phyloP scores from a whole-genome alignment of 1,139 yeast genomes.

The Pichia norvegensis region DNA sequence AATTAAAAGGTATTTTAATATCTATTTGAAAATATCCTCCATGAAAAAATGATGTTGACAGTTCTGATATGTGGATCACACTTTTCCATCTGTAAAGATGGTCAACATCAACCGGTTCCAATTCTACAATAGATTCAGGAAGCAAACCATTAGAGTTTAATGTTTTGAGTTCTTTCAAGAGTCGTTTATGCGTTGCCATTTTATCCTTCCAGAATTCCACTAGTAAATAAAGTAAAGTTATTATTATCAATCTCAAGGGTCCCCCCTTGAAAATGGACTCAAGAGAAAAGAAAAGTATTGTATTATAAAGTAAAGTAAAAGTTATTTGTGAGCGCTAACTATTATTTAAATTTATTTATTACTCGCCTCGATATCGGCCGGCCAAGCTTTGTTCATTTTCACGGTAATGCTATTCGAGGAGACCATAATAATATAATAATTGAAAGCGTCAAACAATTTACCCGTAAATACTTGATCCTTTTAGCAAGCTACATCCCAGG shows the following conservation, averaged over 20 bases:
- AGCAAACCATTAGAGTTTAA: not conserved
- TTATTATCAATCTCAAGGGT: not conserved
- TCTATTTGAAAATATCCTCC: slow-evolving; percentile 39
- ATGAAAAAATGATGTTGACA: slow-evolving; percentile 42
- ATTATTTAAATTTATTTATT: too few species aligned
- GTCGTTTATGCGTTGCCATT: slow-evolving; percentile 28
- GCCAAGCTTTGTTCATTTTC: not conserved
- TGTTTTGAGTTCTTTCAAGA: slow-evolving; percentile 38
- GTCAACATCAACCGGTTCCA: slow-evolving; percentile 28
- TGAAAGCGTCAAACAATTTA: not conserved
- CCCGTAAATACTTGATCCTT: too few species aligned
- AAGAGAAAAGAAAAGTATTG: too few species aligned
- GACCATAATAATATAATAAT: not conserved
- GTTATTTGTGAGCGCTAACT: not conserved
- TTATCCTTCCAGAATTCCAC: not conserved
- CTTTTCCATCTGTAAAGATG: slow-evolving; percentile 56
- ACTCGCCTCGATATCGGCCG: too few species aligned
- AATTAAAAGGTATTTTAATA: slow-evolving; percentile 25
- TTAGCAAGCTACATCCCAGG: not conserved
- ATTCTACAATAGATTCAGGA: slow-evolving; percentile 4
- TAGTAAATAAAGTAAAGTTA: not conserved
- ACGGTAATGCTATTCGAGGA: not conserved
- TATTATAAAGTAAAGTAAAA: too few species aligned
- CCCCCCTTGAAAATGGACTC: not conserved
- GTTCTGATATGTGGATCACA: slow-evolving; percentile 44